Base-by-base conservation (phyloP, 164 flowering plant species). In the Malania oleifera region DNA sequence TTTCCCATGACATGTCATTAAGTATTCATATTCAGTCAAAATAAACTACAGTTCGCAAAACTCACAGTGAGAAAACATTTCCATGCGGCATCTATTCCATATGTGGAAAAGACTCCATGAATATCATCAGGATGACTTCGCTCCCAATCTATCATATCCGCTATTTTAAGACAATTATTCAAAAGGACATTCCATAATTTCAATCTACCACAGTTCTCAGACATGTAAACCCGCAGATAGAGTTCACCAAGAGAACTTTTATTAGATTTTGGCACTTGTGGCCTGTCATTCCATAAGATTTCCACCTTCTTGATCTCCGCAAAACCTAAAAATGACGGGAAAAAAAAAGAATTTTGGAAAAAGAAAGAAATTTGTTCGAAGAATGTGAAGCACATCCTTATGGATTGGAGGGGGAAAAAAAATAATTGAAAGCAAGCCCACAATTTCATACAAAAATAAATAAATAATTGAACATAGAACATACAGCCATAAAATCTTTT, bases 71-170 rank as follows among this genome's bases (percentile, higher is more conserved):
- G 64, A 73, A 90, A 95, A 58, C 62, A 63, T 26, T 59, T 59
- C 82, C 79, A 71, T 38, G 95, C 92, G 62, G 77, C 73, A 77
- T 75, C 91, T n/a, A 95, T 79, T 26, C 99, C 99, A 68, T 67
- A 81, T 28, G 78, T 70, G 18, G 45, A 43, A 65, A 67, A 75
- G 34, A 73, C 63, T 38, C 81, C 86, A 55, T 62, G 63, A 44
- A 83, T 62, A 43, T 78, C 82, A 71, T 86, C 89, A 0, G 99
- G 97, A 67, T 81, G 83, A 65, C 97, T 95, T 13, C 85, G 83
- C 2, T 78, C 61, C 97, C 97, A 95, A 55, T 95, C 97, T 41
- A 95, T 91, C 72, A 83, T 59, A 62, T 81, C 79, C 78, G 75
- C 70, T 52, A 91, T 75, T 2, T 20, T 73, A 51, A 83, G 68